Evolutionary conservation across 495 filamentous ascomycete genomes (phyloP).

Genomic region (Aspergillus bertholletiae): DNA sequence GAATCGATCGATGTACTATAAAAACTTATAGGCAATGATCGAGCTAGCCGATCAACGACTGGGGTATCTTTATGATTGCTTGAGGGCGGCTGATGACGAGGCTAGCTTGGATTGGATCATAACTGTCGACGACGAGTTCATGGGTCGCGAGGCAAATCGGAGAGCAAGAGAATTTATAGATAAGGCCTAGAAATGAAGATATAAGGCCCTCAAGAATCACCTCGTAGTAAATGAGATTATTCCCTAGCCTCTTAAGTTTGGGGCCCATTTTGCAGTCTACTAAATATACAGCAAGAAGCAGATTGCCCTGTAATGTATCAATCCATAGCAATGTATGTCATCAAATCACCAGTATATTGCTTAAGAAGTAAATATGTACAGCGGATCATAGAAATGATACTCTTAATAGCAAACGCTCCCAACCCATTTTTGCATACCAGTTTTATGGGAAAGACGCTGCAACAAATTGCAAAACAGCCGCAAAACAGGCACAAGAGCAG

Average conservation of each 20-base stretch:
- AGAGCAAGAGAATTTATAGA: neutral
- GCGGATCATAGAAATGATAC: slow-evolving; percentile 8
- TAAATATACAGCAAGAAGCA: neutral
- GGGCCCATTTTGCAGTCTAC: neutral
- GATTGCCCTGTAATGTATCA: neutral
- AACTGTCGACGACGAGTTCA: neutral
- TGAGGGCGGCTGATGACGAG: neutral
- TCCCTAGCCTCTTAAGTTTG: neutral
- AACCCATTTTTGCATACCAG: slow-evolving; percentile 26
- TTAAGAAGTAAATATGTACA: slow-evolving; percentile 23
- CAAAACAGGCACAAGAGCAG: neutral
- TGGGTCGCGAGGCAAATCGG: neutral
- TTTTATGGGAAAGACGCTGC: slow-evolving; percentile 20
- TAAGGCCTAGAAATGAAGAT: neutral
- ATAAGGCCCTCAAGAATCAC: neutral
- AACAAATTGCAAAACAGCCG: neutral
- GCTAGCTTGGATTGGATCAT: neutral
- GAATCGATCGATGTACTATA: slow-evolving; percentile 12
- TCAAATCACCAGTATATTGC: neutral
- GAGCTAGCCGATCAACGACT: slow-evolving; percentile 3
- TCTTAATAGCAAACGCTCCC: slow-evolving; percentile 28
- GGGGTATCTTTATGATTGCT: slow-evolving; percentile 7
- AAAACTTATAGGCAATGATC: slow-evolving; percentile 8
- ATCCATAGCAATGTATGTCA: neutral
- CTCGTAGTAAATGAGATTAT: neutral